A percentile compares a stretch with the other conserved stretches of the same genome.
Conservation (phyloP, 805 yeast species). For the Brettanomyces sp. region DNA sequence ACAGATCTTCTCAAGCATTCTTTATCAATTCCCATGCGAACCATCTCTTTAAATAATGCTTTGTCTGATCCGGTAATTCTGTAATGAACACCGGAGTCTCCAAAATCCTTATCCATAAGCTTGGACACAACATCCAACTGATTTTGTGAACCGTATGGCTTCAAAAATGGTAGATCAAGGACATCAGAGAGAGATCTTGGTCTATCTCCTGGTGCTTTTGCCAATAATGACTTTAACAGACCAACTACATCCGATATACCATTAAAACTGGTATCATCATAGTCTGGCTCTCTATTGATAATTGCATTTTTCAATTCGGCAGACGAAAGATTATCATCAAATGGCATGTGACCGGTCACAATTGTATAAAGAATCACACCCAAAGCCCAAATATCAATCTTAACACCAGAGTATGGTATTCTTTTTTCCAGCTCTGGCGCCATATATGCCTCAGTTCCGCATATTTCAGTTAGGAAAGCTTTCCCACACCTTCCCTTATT, state of each 20-base stretch:
- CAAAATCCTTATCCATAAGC: slow-evolving; percentile 20
- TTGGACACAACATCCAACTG: slow-evolving; percentile 32
- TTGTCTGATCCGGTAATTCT: slow-evolving; percentile 46
- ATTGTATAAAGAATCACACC: slow-evolving; percentile 85
- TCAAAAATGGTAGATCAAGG: slow-evolving; percentile 40
- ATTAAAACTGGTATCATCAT: slow-evolving; percentile 17
- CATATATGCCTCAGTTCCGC: slow-evolving; percentile 95
- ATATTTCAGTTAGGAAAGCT: slow-evolving; percentile 60
- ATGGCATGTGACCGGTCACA: slow-evolving; percentile 83
- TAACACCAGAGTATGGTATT: slow-evolving; percentile 67
- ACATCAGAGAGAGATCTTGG: slow-evolving; percentile 45
- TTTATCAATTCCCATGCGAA: slow-evolving; percentile 53
- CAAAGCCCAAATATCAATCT: slow-evolving; percentile 84
- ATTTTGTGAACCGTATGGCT: slow-evolving; percentile 31
- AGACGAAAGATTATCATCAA: slow-evolving; percentile 61
- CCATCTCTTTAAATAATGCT: slow-evolving; percentile 47
- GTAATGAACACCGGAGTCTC: not conserved
- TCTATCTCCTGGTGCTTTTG: slow-evolving; percentile 57
- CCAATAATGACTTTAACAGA: slow-evolving; percentile 45
- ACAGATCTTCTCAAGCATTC: slow-evolving; percentile 53
- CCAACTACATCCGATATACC: slow-evolving; percentile 36
- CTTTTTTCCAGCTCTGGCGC: slow-evolving; percentile 81
- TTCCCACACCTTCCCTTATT: slow-evolving; percentile 3
- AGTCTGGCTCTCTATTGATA: slow-evolving; percentile 55
- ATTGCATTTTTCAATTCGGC: slow-evolving; percentile 56